A percentile compares a stretch with the other conserved stretches of the same genome.
Conservation (phyloP, 2,329 filamentous ascomycete genomes). For the Fusarium aywerte region DNA sequence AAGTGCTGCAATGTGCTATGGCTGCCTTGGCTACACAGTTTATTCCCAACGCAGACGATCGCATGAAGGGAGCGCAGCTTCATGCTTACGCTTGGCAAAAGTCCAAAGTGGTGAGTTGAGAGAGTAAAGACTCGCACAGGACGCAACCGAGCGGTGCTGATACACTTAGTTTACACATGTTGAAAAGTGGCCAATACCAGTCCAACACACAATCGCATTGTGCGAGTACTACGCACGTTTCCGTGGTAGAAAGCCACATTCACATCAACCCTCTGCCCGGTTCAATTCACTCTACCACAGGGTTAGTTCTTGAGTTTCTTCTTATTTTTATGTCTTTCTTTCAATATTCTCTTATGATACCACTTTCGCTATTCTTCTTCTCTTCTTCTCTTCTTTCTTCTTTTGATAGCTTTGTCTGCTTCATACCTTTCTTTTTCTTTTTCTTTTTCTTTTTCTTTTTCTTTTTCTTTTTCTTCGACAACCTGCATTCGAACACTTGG, state of each 20-base stretch:
- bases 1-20: slow-evolving; percentile 64
- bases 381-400: slow-evolving; percentile 41
- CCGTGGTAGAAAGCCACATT: slow-evolving; percentile 61
- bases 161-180: slow-evolving; percentile 53
- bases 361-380: neutral
- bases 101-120: slow-evolving; percentile 60
- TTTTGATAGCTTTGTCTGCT: slow-evolving; percentile 46
- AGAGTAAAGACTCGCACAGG: neutral
- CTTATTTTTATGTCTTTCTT: slow-evolving; percentile 13
- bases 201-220: slow-evolving; percentile 65
- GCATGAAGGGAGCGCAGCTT: slow-evolving; percentile 60
- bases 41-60: slow-evolving; percentile 60
- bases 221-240: slow-evolving; percentile 67
- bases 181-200: slow-evolving; percentile 59
- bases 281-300: slow-evolving; percentile 65
- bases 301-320: slow-evolving; percentile 57
- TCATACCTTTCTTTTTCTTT: slow-evolving; percentile 46
- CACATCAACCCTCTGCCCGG: slow-evolving; percentile 59
- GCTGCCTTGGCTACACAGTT: slow-evolving; percentile 67
- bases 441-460: slow-evolving; percentile 8
- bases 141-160: slow-evolving; percentile 25
- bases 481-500: slow-evolving; percentile 19
- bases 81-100: slow-evolving; percentile 64
- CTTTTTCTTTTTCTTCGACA: slow-evolving; percentile 7
- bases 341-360: slow-evolving; percentile 4